Percentiles rank a stretch among this genome's conserved stretches.
Evolutionary conservation across 176 grass and related monocot genomes (phyloP).

Genomic region (Aegilops tauschii): DNA sequence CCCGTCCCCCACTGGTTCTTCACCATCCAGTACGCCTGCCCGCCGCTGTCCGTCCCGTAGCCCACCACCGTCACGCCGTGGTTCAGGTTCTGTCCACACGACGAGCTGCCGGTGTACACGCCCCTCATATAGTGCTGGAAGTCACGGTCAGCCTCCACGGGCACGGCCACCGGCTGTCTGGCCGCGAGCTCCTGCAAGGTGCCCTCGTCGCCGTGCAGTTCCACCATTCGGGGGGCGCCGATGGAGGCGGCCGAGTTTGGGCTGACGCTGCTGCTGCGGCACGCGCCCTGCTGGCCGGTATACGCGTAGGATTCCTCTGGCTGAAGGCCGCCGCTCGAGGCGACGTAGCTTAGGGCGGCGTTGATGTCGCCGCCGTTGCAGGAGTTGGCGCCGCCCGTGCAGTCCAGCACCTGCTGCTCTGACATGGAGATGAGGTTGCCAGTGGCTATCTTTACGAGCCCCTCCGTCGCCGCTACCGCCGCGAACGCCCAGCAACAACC

Average conservation of each 20-base stretch:
- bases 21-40: constrained; percentile 48
- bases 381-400: neutral
- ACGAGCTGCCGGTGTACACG: constrained; percentile 36
- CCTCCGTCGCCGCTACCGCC: constrained; percentile 35
- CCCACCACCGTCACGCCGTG: constrained; percentile 50
- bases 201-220: constrained; percentile 28
- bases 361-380: constrained; percentile 29
- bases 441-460: constrained; percentile 18
- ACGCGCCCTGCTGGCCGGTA: constrained; percentile 22
- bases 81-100: constrained; percentile 41
- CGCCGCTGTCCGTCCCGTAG: constrained; percentile 22
- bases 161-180: constrained; percentile 39
- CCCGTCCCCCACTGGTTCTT: constrained; percentile 63
- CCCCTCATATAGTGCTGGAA: constrained; percentile 51
- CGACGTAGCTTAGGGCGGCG: constrained; percentile 33
- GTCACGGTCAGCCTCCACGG: constrained; percentile 40
- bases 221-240: neutral
- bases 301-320: constrained; percentile 42
- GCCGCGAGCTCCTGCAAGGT: constrained; percentile 28
- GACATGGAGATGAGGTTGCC: constrained; percentile 36
- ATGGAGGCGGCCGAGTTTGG: constrained; percentile 3
- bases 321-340: constrained; percentile 35
- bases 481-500: constrained; percentile 54
- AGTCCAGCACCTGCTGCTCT: constrained; percentile 42
- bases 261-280: neutral